Conservation (phyloP, 139 green algal genomes). For the Chlamydomonas urium region DNA sequence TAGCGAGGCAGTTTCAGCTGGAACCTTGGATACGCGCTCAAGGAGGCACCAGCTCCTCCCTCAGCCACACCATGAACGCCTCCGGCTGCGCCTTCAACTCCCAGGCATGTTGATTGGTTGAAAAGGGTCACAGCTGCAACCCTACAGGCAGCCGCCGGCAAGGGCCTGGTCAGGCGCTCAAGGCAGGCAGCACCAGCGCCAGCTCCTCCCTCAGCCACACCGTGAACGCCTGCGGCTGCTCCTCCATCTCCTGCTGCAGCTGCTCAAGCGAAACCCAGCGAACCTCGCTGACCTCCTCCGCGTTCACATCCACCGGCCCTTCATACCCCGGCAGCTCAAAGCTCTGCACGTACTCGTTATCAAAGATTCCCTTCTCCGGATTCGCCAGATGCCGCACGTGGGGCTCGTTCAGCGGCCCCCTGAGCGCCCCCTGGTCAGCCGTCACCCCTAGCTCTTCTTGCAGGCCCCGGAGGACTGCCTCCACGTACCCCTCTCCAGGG, state of each 20-base stretch:
- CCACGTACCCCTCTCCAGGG: neutral
- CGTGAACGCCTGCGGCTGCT: neutral
- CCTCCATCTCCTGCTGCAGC: neutral
- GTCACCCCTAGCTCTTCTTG: constrained; percentile 1
- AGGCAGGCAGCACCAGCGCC: neutral
- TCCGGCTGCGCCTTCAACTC: neutral
- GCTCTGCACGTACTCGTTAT: neutral
- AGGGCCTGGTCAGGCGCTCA: no score
- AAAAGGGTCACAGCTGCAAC: no score
- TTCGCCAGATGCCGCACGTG: neutral
- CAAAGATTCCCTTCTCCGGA: neutral
- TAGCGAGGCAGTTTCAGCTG: no score
- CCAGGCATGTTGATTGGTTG: no score
- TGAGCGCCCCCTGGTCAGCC: neutral
- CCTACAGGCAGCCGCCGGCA: no score
- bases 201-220: neutral
- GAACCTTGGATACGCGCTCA: no score
- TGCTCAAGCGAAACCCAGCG: neutral
- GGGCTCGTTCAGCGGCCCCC: neutral
- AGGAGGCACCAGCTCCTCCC: neutral
- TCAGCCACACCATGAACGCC: neutral
- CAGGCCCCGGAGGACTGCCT: neutral
- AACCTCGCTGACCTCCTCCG: neutral
- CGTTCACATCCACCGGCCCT: neutral
- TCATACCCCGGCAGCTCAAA: neutral